Evolutionary conservation across 2,329 filamentous ascomycete genomes (phyloP), one percentile per base, ranked within the genome.

Genomic region (Diaporthe ilicicola): DNA sequence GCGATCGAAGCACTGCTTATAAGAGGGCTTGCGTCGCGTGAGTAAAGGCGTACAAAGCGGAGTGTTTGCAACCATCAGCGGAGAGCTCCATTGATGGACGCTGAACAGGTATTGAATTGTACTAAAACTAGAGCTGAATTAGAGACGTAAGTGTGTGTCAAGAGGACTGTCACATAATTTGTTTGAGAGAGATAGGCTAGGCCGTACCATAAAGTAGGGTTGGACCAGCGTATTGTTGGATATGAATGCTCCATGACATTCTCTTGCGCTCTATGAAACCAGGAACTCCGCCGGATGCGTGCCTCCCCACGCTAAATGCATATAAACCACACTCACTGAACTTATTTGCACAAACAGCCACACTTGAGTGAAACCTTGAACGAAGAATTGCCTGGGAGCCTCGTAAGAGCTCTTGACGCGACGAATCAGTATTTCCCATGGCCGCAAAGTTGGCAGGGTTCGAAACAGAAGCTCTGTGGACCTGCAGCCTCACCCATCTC

Each of bases 231-330:
- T 17, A 37, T 3, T 3, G 42, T 50, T 13, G n/a, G 19, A 64
- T 22, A 10, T 50, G 42, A 64, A 50, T 64, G 42, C 42, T 64
- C 29, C 44, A 39, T 64, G 59, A n/a, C 59, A 50, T 64, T 50
- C n/a, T 29, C 4, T 37, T 50, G 29, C 59, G 44, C 59, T 64
- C 44, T 64, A 48, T 50, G n/a, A 50, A 64, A 64, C 32, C 59
- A 64, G 7, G 48, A 64, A 64, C 59, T 27, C 59, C 59, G 42
- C 59, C 59, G 29, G 56, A 64, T 64, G 44, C 59, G 59, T 64
- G 44, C 29, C 44, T 46, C 19, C 37, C 59, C 59, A 64, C 29
- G 42, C 29, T 64, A 39, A 37, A 50, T 50, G 59, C 59, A 62
- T 48, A 42, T 62, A 7, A 12, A 62, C 56, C 27, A 62, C 42